Percentiles rank a stretch among this genome's conserved stretches.
These are phyloP conservation scores for Pyrenophora teres DNA, from an alignment of 2,329 filamentous ascomycete species.

Conservation along the genomic window DNA sequence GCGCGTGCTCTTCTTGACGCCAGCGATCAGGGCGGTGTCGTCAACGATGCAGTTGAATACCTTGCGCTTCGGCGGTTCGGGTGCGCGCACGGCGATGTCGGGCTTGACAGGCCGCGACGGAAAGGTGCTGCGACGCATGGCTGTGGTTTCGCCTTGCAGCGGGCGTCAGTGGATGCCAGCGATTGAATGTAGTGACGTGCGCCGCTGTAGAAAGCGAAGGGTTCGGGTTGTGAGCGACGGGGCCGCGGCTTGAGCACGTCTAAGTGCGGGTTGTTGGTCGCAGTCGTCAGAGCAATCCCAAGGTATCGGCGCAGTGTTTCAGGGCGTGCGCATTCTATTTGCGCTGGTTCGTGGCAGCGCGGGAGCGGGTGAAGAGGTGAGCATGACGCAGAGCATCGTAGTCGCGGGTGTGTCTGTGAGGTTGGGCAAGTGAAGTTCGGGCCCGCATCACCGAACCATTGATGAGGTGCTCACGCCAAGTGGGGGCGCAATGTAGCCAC, in stretches of 20 bases:
- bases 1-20: conserved; percentile 57
- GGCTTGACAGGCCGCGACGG: conserved; percentile 35
- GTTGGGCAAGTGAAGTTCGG: conserved; percentile 23
- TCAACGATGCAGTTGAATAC: conserved; percentile 61
- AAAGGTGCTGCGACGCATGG: conserved; percentile 42
- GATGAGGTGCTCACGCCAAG: conserved; percentile 24
- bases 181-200: conserved; percentile 10
- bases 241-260: conserved; percentile 11
- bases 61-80: conserved; percentile 49
- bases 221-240: conserved; percentile 16
- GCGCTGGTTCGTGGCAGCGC: conserved; percentile 30
- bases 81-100: conserved; percentile 31
- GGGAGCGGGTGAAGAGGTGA: conserved; percentile 24
- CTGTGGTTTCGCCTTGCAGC: conserved; percentile 12
- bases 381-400: conserved; percentile 28
- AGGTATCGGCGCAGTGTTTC: conserved; percentile 22
- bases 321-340: conserved; percentile 34
- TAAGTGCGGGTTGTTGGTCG: conserved; percentile 29
- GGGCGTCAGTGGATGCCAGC: conserved; percentile 10
- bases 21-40: conserved; percentile 56
- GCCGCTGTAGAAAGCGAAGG: conserved; percentile 3
- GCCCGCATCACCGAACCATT: conserved; percentile 15
- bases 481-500: conserved; percentile 22
- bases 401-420: conserved; percentile 16
- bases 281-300: conserved; percentile 32